Base-by-base conservation (phyloP, 768 basidiomycete species). In the Boletus rubescentipes region DNA sequence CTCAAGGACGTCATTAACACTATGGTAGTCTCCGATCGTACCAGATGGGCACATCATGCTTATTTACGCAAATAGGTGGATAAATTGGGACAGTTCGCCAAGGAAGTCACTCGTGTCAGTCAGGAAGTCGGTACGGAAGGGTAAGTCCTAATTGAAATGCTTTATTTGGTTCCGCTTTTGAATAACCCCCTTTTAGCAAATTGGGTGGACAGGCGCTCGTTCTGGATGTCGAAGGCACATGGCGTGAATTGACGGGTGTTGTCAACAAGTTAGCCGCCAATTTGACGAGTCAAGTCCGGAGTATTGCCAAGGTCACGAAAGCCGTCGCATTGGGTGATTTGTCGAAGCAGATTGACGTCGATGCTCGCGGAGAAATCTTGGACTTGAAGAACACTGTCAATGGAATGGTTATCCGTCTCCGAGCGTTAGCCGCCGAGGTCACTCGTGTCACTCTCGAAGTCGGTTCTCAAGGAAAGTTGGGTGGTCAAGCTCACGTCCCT, bases 341-440 rank as follows among this genome's bases (percentile, higher is more conserved):
- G 61, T 86, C 83, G 46, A 91, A 91, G 69, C 91, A 90, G 67
- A 95, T 98, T 62, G 91, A 93, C 53, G 93, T 96, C 62, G 91
- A 93, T 64, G 89, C 87, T 11, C 80, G 86, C 23, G 94, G 94
- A 18, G 94, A 98, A 73, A 96, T 98, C 52, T 73, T 89, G 54
- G 89, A 92, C 68, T 75, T 93, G 67, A 92, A 82, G 70, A 78
- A 77, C 46, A 81, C 79, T 23, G 79, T 81, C 62, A 81, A 81
- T 36, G 77, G 76, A 59, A 82, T 81, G 76, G 76, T 75, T 43
- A 69, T 75, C 23, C 70, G 75, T 49, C 67, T 79, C 16, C 79
- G 89, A 34, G 83, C 85, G 15, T 75, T 92, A 21, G 87, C 89
- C 12, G 84, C 86, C 3, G 90, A 93, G 72, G 90, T 93, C 50